phyloP scores from a whole-genome alignment of 2,329 filamentous ascomycete species.

The Rutstroemia sp. region DNA sequence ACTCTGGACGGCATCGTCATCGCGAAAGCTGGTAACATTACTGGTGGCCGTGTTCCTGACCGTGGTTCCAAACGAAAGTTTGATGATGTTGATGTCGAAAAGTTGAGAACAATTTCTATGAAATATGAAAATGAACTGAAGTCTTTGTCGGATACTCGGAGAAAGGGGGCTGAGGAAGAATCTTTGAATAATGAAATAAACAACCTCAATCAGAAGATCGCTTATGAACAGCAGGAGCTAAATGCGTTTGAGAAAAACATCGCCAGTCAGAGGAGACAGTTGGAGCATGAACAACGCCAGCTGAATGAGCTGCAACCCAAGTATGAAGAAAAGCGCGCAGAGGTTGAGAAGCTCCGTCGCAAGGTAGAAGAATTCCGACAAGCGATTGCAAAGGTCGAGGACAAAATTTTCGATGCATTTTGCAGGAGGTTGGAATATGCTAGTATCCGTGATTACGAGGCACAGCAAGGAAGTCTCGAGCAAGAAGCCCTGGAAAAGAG shows the following conservation, averaged over 20 bases:
- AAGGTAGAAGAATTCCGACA: slow-evolving; percentile 49
- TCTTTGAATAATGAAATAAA: slow-evolving; percentile 70
- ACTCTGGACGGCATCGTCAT: slow-evolving; percentile 94
- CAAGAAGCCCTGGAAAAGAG: slow-evolving; percentile 85
- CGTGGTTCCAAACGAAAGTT: slow-evolving; percentile 74
- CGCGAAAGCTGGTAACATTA: slow-evolving; percentile 94
- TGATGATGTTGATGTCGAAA: slow-evolving; percentile 84
- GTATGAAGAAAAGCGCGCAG: slow-evolving; percentile 62
- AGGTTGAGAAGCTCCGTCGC: slow-evolving; percentile 55
- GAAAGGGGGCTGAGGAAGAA: slow-evolving; percentile 72
- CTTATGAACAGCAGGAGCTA: slow-evolving; percentile 67
- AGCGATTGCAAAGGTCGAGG: slow-evolving; percentile 74
- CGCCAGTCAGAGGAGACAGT: slow-evolving; percentile 73
- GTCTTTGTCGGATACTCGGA: slow-evolving; percentile 71
- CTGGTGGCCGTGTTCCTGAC: slow-evolving; percentile 77
- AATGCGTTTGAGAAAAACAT: slow-evolving; percentile 75
- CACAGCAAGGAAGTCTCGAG: slow-evolving; percentile 85
- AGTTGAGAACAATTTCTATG: slow-evolving; percentile 67
- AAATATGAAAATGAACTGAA: slow-evolving; percentile 72
- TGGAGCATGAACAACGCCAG: slow-evolving; percentile 65
- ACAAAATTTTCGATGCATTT: slow-evolving; percentile 79
- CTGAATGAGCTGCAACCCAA: slow-evolving; percentile 72
- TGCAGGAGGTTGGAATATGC: slow-evolving; percentile 80
- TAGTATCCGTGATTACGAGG: slow-evolving; percentile 88
- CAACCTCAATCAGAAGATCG: slow-evolving; percentile 70